Evolutionary conservation across 805 yeast genomes (phyloP), one percentile per base, ranked within the genome.

Genomic region (Diddensiella transvaalensis): DNA sequence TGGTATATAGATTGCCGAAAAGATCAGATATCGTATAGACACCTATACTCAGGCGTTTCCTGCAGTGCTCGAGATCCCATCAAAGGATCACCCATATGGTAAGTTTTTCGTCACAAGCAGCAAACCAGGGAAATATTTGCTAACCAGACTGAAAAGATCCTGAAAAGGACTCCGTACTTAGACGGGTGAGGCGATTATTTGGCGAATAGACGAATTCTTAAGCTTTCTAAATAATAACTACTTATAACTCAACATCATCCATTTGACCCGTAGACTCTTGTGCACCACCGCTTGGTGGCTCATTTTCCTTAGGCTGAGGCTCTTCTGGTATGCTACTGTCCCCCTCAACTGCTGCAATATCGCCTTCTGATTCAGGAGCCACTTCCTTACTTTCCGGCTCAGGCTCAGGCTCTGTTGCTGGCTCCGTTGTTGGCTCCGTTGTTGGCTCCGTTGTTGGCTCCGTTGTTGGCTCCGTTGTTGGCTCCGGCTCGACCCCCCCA

Each of bases 71-170:
- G 99, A 93, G 70, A 93, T 93, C 53, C 99, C 99, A 22, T 88
- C 97, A 13, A 93, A 93, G 73, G 99, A 93, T 64, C 98, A 93
- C 67, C 98, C 99, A 19, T 93, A 93, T 67, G 76, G 64, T 62
- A 48, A 40, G 61, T 55, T 19, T 5, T n/a, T n/a, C n/a, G n/a
- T n/a, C n/a, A n/a, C n/a, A n/a, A n/a, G n/a, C n/a, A n/a, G n/a
- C n/a, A n/a, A n/a, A n/a, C n/a, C n/a, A n/a, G n/a, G n/a, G n/a
- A n/a, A n/a, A n/a, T n/a, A n/a, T 36, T 13, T 17, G 5, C 17
- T 22, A 2, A 15, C 3, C 10, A n/a, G n/a, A 22, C 38, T 29
- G 13, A 30, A 11, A 39, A 61, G 95, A 93, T 67, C 99, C 99
- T 18, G 98, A 91, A 67, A 93, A 91, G 80, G 99, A 93, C 69